phyloP scores from a whole-genome alignment of 768 basidiomycete species.

The Mycena alexandri region DNA sequence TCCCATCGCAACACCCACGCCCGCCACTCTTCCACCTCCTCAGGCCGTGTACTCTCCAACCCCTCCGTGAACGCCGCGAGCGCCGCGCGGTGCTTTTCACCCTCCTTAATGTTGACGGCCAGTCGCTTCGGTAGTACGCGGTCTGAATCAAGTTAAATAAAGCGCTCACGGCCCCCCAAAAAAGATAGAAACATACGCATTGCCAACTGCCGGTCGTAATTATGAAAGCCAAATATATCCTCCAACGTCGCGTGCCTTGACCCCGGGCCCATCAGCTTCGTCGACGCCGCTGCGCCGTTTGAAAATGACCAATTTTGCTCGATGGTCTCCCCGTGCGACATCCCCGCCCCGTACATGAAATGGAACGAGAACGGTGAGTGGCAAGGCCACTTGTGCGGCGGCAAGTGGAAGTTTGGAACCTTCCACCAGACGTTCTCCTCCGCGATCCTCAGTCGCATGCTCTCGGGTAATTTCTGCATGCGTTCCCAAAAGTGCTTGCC shows the following conservation, averaged over 20 bases:
- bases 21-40: no score
- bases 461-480: background rate
- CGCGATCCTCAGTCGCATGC: constrained; percentile 1
- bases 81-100: no score
- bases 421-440: constrained; percentile 2
- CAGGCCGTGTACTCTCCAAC: no score
- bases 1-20: constrained; percentile 16
- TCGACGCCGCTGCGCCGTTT: background rate
- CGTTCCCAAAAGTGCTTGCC: background rate
- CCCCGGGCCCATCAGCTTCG: background rate
- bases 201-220: constrained; percentile 20
- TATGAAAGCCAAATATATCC: constrained; percentile 18
- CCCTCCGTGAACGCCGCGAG: no score
- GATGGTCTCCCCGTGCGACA: constrained; percentile 8
- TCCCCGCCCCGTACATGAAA: constrained; percentile 15
- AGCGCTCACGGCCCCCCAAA: background rate
- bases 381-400: background rate
- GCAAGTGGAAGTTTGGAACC: constrained; percentile 33
- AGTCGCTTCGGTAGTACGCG: constrained; percentile 14
- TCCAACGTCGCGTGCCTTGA: constrained; percentile 12
- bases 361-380: constrained; percentile 13
- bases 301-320: constrained; percentile 27
- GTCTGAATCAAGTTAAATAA: background rate
- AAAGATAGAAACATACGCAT: constrained; percentile 7
- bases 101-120: constrained; percentile 5